Base-by-base conservation (phyloP, 352 stramenopile genomes). In the Thalassiosira hispida region DNA sequence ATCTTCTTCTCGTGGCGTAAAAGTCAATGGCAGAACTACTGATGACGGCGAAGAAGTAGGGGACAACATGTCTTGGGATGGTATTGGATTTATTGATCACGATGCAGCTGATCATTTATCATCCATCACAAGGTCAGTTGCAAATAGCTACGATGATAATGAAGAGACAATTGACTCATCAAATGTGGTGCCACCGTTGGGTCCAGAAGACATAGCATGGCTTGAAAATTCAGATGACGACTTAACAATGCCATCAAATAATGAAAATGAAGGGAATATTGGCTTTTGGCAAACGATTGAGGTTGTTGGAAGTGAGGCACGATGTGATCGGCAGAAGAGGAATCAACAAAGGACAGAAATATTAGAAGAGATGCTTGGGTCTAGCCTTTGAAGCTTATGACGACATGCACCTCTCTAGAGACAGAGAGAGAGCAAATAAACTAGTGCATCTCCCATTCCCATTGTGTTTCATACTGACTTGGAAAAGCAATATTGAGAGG, bases 11-110 rank as follows among this genome's bases (percentile, higher is more conserved):
- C 65, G 74, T 18, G 57, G 67, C 42, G 61, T 77, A 22, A 33
- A 51, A 14, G 51, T 61, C 12, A 66, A 18, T 53, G 40, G 12
- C 27, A 42, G 16, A 5, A 18, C 11, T 8, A 65, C 18, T 56
- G 56, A 20, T 35, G 5, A 2, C 12, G 35, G 31, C 0, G 18
- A 35, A 12, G 42, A 46, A 23, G 59, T 57, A 1, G 40, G 49
- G 12, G 20, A 53, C n/a, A 33, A 29, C 23, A 27, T 20, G 14
- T 46, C 65, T 22, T 72, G 66, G 57, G 52, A 77, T 57, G 66
- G 74, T 1, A 83, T 49, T 49, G 74, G 74, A 52, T 83, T 77
- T 27, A 38, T 83, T 44, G 74, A 83, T 73, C 74, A 83, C 42
- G 74, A 83, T 59, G 60, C 62, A 5, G 60, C 59, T 12, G 74